A percentile compares a stretch with the other conserved stretches of the same genome.
Conservation (phyloP, 2,329 filamentous ascomycete genomes). For the Aspergillus puulaauensis region DNA sequence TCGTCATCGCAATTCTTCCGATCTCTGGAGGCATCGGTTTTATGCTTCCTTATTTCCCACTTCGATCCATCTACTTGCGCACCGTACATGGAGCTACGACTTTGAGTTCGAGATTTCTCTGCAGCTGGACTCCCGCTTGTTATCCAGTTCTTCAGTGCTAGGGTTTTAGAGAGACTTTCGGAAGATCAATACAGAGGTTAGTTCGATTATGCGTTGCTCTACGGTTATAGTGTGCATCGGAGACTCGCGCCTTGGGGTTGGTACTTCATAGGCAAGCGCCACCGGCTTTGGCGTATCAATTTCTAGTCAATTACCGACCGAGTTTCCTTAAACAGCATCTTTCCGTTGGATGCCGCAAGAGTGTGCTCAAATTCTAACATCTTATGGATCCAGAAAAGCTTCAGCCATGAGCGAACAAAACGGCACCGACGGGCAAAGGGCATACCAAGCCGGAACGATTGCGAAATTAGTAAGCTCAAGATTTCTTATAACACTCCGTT, state of each 20-base stretch:
- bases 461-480: slow-evolving; percentile 39
- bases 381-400: neutral
- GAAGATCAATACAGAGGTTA: neutral
- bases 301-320: neutral
- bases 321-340: neutral
- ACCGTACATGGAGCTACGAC: slow-evolving; percentile 8
- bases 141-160: neutral
- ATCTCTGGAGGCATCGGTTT: neutral
- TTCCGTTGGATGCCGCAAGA: neutral
- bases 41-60: neutral
- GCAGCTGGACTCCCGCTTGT: neutral
- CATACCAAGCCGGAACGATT: slow-evolving; percentile 38
- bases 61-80: neutral
- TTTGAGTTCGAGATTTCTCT: neutral
- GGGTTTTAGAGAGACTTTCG: neutral
- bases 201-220: neutral
- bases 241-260: neutral
- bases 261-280: neutral
- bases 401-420: slow-evolving; percentile 32
- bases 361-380: slow-evolving; percentile 1
- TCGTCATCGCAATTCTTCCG: neutral
- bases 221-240: neutral
- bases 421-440: slow-evolving; percentile 24
- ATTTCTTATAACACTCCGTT: slow-evolving; percentile 1
- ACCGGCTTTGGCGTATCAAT: neutral